Conservation (phyloP, 805 yeast species). For the Saturnispora galanensis region DNA sequence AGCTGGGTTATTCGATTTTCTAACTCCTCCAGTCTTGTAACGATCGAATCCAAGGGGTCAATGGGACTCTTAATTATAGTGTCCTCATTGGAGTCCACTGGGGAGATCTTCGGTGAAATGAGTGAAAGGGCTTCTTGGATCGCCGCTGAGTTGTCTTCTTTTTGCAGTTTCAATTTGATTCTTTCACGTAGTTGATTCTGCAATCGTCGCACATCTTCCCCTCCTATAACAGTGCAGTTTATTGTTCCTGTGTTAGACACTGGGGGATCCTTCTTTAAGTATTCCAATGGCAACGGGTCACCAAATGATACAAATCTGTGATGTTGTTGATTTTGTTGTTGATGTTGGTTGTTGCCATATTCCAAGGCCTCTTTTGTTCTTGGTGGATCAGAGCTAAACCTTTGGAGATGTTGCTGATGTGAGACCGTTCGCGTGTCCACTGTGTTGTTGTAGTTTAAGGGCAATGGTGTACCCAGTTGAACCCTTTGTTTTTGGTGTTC, state of each 20-base stretch:
- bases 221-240: background rate
- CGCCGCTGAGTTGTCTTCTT: too few species aligned
- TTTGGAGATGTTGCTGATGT: too few species aligned
- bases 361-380: background rate
- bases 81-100: too few species aligned
- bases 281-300: constrained; percentile 21
- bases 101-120: too few species aligned
- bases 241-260: background rate
- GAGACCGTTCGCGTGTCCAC: too few species aligned
- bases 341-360: background rate
- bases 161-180: background rate
- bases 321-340: background rate
- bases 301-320: constrained; percentile 13
- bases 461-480: constrained; percentile 2
- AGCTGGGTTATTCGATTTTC: too few species aligned
- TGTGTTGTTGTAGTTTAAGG: constrained; percentile 1
- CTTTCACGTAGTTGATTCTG: constrained; percentile 1
- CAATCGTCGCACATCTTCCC: background rate
- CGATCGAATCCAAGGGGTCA: too few species aligned
- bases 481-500: background rate
- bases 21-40: too few species aligned
- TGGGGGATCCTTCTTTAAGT: constrained; percentile 4
- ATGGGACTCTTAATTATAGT: too few species aligned
- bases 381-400: constrained; percentile 1
- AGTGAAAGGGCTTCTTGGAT: too few species aligned